Evolutionary conservation across 805 yeast species (phyloP), one percentile per base, ranked within the genome.

Genomic region (Cyberlindnera mississippiensis): DNA sequence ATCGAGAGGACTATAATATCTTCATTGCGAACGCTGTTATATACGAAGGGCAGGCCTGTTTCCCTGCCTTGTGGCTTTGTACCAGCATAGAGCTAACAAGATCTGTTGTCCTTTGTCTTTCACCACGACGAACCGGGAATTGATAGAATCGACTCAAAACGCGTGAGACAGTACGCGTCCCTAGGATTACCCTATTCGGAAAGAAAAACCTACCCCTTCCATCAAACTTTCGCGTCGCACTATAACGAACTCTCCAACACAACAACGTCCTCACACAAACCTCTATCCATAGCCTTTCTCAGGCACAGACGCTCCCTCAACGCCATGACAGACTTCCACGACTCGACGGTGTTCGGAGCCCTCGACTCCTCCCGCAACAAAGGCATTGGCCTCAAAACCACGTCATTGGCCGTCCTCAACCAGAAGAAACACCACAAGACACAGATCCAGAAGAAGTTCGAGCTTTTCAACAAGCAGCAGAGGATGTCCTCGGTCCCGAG

Each of bases 401-500:
- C 62, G 4, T 56, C 62, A 0, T 38, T 57, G 7, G 22, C 49
- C 18, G 47, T 56, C 9, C 43, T 57, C n/a, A 46, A 35, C 33
- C 44, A 42, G 20, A 53, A 50, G 42, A 56, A 53, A 34, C 17
- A 33, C 11, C 57, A 57, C 40, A 50, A 49, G 33, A 57, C 62
- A 4, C 53, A 46, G 27, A 45, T 29, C 1, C 60, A 57, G 40
- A 56, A 52, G 45, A 55, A 45, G 29, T 50, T 57, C 36, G 52
- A 52, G 16, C 48, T 53, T 42, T 55, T 44, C 44, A 51, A 47
- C 26, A 49, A 52, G 36, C 50, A 51, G 24, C 50, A 51, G 24
- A 41, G 41, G 28, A 26, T 36, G 34, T 4, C 26, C 36, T 20
- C 36, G 22, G 28, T 32, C 34, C 35, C 16, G 24, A 24, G 8